phyloP scores from a whole-genome alignment of 1,139 yeast genomes.

The Saccharomycopsis hybrid region DNA sequence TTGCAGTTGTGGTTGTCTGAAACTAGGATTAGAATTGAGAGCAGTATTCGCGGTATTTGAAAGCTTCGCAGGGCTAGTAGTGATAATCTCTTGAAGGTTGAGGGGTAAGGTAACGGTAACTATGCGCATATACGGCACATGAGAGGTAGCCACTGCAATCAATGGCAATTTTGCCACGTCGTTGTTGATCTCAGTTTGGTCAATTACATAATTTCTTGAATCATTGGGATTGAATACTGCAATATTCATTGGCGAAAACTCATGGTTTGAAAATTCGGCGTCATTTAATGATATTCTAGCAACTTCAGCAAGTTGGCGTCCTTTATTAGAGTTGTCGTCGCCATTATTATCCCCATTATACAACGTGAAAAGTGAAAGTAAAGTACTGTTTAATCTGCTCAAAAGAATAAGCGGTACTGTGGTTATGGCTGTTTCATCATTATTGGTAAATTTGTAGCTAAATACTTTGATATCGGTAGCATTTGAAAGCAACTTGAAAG shows the following conservation, averaged over 20 bases:
- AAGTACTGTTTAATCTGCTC: conserved; percentile 57
- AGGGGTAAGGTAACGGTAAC: conserved; percentile 42
- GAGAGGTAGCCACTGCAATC: conserved; percentile 62
- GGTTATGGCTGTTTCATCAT: conserved; percentile 3
- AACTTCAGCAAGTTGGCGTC: conserved; percentile 28
- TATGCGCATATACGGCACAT: conserved; percentile 67
- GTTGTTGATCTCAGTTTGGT: conserved; percentile 21
- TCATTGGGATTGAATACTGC: conserved; percentile 25
- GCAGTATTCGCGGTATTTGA: conserved; percentile 5
- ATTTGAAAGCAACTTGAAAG: conserved; percentile 37
- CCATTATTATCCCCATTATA: conserved; percentile 18
- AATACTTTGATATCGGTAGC: conserved; percentile 44
- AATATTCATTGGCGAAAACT: conserved; percentile 55
- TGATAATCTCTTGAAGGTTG: background rate
- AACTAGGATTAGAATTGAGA: conserved; percentile 1
- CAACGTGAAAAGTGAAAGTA: conserved; percentile 40
- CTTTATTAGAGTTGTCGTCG: background rate
- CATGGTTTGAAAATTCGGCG: conserved; percentile 64
- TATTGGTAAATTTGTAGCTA: conserved; percentile 24
- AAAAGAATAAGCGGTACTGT: conserved; percentile 37
- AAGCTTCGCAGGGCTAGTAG: background rate
- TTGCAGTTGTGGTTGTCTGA: conserved; percentile 21
- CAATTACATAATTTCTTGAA: background rate
- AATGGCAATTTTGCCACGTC: conserved; percentile 27
- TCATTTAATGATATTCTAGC: conserved; percentile 60